Evolutionary conservation across 768 basidiomycete genomes (phyloP).

Genomic region (Russula emetica): DNA sequence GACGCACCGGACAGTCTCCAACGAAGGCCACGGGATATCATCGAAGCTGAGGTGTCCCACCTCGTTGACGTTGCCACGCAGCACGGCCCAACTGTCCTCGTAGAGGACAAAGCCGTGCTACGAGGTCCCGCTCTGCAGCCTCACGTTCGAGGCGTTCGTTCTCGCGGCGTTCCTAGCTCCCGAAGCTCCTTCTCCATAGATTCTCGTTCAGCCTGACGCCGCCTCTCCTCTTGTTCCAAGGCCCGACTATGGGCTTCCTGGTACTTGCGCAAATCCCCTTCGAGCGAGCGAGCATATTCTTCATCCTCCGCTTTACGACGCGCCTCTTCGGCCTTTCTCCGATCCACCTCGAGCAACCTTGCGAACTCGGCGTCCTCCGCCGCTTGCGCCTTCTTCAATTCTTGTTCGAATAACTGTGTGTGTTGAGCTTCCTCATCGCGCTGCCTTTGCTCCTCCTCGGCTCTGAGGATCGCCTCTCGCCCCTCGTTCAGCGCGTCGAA

Average conservation of each 20-base stretch:
- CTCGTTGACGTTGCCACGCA: slow-evolving; percentile 1
- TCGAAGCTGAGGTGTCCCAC: slow-evolving; percentile 29
- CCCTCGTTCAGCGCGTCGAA: slow-evolving; percentile 9
- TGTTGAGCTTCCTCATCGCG: neutral
- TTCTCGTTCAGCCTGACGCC: neutral
- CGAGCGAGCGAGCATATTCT: neutral
- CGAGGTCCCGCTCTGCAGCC: neutral
- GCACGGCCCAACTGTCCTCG: slow-evolving; percentile 22
- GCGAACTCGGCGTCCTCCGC: slow-evolving; percentile 2
- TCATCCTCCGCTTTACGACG: neutral
- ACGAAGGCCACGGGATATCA: slow-evolving; percentile 46
- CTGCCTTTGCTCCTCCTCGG: neutral
- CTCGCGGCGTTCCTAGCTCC: neutral
- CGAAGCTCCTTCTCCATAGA: neutral
- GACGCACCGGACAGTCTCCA: slow-evolving; percentile 29
- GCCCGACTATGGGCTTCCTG: slow-evolving; percentile 11
- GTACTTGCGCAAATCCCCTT: slow-evolving; percentile 8
- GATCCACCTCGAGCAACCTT: slow-evolving; percentile 3
- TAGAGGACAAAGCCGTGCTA: slow-evolving; percentile 11
- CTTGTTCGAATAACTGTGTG: neutral
- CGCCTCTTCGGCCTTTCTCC: slow-evolving; percentile 4
- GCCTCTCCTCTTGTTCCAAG: slow-evolving; percentile 4
- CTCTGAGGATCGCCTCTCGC: neutral
- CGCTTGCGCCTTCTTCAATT: neutral
- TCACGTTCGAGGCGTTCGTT: neutral